Evolutionary conservation across 306 rosid genomes (phyloP), one percentile per base, ranked within the genome.

Genomic region (Arachis stenosperma): DNA sequence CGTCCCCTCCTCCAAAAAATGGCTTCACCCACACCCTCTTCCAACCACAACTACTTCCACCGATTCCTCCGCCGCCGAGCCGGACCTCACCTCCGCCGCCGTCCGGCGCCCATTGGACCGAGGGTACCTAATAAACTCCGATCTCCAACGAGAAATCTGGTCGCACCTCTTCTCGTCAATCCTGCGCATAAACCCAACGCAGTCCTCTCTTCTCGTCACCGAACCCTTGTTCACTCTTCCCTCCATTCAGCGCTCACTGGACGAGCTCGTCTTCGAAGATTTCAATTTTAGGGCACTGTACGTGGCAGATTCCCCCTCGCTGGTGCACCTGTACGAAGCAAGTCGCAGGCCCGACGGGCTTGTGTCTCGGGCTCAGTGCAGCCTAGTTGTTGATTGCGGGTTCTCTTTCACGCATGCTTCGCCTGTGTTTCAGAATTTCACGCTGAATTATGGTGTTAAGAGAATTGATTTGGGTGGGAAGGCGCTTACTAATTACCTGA

Each of bases 91-190:
- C 62, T 93, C 98, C 54, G 97, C 92, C 51, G 78, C 98, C 6
- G 91, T 90, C 41, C 97, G 97, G 48, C 96, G 97, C 10, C 98
- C 98, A 27, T 70, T 93, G 67, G 98, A 93, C 79, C 86, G 96
- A 3, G 97, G 98, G 5, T 89, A 93, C 83, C 86, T 93, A 8
- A 91, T 89, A 44, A 90, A 91, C 81, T 92, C 97, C 2, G 98
- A 93, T 10, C 97, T 93, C 30, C 92, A 93, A 59, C 92, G 98
- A 57, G 98, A 93, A 65, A 88, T 93, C 83, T 93, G 98, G 98
- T 78, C 96, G 41, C 83, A 94, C 78, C 85, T 94, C 67, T 89
- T 93, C 89, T 75, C 88, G 44, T 82, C 96, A 5, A 68, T 81
- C 59, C 96, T 90, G 75, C 94, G 70, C 75, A 67, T 85, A 58